A percentile compares a stretch with the other conserved stretches of the same genome.
Evolutionary conservation across 805 yeast genomes (phyloP).

Genomic region (Kodamaea neixiangensis): DNA sequence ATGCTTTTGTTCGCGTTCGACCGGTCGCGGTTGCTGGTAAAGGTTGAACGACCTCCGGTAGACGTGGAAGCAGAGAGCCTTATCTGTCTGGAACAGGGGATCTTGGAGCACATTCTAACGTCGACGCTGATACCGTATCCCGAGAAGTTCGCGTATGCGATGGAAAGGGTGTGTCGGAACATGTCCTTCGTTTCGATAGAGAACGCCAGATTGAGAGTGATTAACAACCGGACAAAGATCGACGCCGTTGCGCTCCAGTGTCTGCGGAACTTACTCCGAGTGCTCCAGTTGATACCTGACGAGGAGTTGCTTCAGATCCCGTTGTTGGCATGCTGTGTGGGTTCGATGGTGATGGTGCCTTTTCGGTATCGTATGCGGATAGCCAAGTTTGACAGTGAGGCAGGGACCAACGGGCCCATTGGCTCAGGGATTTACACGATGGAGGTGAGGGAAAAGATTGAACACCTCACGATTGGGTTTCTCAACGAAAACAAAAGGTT

Average conservation of each 20-base stretch:
- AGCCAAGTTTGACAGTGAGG: constrained; percentile 4
- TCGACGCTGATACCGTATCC: constrained; percentile 3
- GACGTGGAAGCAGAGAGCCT: constrained; percentile 1
- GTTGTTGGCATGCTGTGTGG: constrained; percentile 1
- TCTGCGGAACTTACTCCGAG: constrained; percentile 1
- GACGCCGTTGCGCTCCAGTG: constrained; percentile 3
- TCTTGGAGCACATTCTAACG: background rate
- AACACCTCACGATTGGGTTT: constrained; percentile 6
- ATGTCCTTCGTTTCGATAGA: background rate
- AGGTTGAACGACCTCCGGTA: background rate
- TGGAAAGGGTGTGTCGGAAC: constrained; percentile 1
- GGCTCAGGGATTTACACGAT: background rate
- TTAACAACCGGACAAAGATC: constrained; percentile 5
- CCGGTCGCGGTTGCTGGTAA: background rate
- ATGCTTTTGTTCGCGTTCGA: background rate
- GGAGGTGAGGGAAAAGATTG: background rate
- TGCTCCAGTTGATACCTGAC: background rate
- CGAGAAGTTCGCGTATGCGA: background rate
- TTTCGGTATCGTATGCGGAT: constrained; percentile 8
- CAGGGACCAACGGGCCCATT: background rate
- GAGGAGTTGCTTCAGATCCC: constrained; percentile 3
- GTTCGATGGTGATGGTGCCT: constrained; percentile 5
- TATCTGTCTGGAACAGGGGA: constrained; percentile 3
- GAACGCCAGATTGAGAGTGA: background rate
- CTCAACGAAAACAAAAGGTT: background rate